Conservation (phyloP, 306 rosid genomes). For the Lupinus albus region DNA sequence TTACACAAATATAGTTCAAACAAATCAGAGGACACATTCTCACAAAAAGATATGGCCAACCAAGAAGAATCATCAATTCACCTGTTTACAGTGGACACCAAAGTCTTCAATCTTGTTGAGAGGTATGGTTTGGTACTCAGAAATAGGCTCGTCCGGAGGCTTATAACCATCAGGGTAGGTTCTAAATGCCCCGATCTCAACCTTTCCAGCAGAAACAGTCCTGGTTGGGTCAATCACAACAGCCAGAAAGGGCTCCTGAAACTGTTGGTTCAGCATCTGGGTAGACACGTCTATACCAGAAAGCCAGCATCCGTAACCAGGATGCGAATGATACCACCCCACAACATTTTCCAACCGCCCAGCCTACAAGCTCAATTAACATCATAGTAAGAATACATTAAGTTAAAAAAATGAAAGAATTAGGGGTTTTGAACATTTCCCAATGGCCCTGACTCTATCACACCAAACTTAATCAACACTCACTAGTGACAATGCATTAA, state of each 20-base stretch:
- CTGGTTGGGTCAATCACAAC: slow-evolving; percentile 95
- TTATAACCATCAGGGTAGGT: slow-evolving; percentile 95
- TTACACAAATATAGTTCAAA: slow-evolving; percentile 36
- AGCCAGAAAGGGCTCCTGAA: slow-evolving; percentile 92
- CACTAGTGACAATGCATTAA: neutral
- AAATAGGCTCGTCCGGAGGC: slow-evolving; percentile 89
- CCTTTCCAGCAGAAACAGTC: slow-evolving; percentile 95
- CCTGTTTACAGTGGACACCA: slow-evolving; percentile 99
- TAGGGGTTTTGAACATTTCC: no score
- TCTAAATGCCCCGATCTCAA: slow-evolving; percentile 98
- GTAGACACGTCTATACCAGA: slow-evolving; percentile 96
- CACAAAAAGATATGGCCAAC: neutral
- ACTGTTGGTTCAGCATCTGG: slow-evolving; percentile 91
- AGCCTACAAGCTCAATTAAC: slow-evolving; percentile 50
- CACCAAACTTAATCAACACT: no score
- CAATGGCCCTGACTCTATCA: no score
- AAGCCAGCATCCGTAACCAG: slow-evolving; percentile 98
- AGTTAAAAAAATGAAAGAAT: no score
- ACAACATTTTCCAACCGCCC: slow-evolving; percentile 94
- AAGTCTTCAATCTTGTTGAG: slow-evolving; percentile 94
- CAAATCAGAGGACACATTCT: neutral
- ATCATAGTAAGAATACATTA: neutral
- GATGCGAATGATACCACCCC: slow-evolving; percentile 99
- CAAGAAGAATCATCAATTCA: slow-evolving; percentile 53
- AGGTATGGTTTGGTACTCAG: slow-evolving; percentile 96